Base-by-base conservation (phyloP, 2,329 filamentous ascomycete species). In the Aureobasidium sp. region DNA sequence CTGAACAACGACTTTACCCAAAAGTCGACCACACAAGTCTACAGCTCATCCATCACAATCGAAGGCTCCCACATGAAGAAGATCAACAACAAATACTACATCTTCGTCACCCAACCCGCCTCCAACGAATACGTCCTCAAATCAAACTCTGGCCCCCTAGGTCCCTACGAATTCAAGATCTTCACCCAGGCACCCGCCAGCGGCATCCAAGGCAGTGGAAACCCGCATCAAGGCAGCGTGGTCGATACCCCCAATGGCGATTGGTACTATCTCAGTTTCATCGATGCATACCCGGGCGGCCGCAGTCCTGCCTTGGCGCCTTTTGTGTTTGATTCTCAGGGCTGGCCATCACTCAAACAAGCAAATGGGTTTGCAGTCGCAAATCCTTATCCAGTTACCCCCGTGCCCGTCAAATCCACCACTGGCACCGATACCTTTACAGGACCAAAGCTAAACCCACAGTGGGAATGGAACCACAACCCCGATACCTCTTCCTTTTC, bases 391-490 rank as follows among this genome's bases (percentile, higher is more conserved):
- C 65, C 65, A 11, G 49, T 61, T 25, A 27, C 61, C 7, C 72
- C 73, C 0, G 69, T 71, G 0, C 66, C 70, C 2, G 74, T 75
- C 1, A 68, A 70, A 2, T 59, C 66, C 4, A 69, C 71, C 39
- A 71, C 73, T 0, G 76, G 80, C 17, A 77, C 74, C 0, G 81
- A 85, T 63, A 69, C 63, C 0, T 85, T 85, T 64, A 53, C 64
- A 0, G 79, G 78, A 0, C 67, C 71, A 0, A 65, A 70, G 0
- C 73, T 85, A 0, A 69, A 73, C 7, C 74, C 75, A 0, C 72
- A 77, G 2, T 86, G 81, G 80, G 83, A 86, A 68, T 86, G 83
- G 82, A 86, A 86, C 67, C 83, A 85, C 65, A 85, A 85, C 68
- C 83, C 83, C 0, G 81, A 85, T 61, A 74, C 70, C 0, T 72